Conservation (phyloP, 2,329 filamentous ascomycete species). For the Fusarium sp. region DNA sequence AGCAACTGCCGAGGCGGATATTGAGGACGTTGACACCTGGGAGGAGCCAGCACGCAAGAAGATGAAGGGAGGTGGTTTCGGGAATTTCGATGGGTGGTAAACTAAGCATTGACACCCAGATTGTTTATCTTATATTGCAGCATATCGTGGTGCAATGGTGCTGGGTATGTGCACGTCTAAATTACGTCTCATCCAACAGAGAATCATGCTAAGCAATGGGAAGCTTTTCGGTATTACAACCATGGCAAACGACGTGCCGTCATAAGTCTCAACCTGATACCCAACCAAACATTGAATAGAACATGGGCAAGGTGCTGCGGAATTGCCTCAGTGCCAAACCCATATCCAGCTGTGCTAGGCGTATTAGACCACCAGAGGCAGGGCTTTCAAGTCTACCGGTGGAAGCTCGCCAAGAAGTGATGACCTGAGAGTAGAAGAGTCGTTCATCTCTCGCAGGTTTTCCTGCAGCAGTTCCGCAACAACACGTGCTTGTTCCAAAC, state of each 20-base stretch:
- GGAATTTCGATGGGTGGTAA: constrained; percentile 94
- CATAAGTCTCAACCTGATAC: constrained; percentile 18
- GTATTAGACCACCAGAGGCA: constrained; percentile 50
- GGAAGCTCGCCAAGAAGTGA: constrained; percentile 46
- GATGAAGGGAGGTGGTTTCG: constrained; percentile 81
- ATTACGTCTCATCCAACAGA: constrained; percentile 28
- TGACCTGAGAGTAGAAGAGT: constrained; percentile 2
- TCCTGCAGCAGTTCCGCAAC: constrained; percentile 59
- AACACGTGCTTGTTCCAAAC: constrained; percentile 59
- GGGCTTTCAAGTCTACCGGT: constrained; percentile 40
- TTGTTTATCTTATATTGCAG: constrained; percentile 8
- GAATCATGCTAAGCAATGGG: constrained; percentile 35
- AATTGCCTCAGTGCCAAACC: neutral
- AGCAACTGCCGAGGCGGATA: constrained; percentile 70
- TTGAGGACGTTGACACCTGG: constrained; percentile 73
- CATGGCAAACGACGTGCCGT: constrained; percentile 23
- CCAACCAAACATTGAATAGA: constrained; percentile 6
- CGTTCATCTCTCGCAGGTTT: constrained; percentile 44
- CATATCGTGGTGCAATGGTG: constrained; percentile 16
- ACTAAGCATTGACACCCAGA: neutral
- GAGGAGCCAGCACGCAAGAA: constrained; percentile 86
- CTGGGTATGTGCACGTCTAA: constrained; percentile 35
- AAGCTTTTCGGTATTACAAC: constrained; percentile 6
- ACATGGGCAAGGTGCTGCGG: neutral
- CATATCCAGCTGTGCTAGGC: neutral